phyloP scores from a whole-genome alignment of 331 rosid species.

The Malus hybrid region DNA sequence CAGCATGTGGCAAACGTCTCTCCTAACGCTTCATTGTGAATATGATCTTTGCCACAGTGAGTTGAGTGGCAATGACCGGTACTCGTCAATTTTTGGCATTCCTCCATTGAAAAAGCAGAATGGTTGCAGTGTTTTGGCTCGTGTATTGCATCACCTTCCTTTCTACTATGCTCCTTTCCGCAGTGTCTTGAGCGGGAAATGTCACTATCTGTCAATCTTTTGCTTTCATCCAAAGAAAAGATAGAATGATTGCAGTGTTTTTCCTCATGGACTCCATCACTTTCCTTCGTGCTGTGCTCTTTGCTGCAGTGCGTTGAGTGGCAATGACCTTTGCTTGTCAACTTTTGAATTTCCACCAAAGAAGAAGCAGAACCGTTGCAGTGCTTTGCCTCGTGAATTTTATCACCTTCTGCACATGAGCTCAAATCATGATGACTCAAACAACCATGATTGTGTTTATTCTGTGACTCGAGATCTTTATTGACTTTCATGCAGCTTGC shows the following conservation, averaged over 20 bases:
- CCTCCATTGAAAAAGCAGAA: slow-evolving; percentile 8
- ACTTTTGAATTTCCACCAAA: slow-evolving; percentile 4
- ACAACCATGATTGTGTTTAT: slow-evolving; percentile 12
- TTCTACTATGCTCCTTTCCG: slow-evolving; percentile 13
- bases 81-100: not conserved
- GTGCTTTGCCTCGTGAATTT: slow-evolving; percentile 12
- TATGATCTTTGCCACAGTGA: slow-evolving; percentile 20
- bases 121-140: slow-evolving; percentile 21
- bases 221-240: slow-evolving; percentile 11
- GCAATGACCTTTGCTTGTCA: slow-evolving; percentile 10
- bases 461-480: slow-evolving; percentile 28
- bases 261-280: slow-evolving; percentile 2
- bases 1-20: slow-evolving; percentile 6
- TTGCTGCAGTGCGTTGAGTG: slow-evolving; percentile 24
- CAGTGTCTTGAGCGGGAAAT: slow-evolving; percentile 29
- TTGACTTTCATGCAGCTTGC: slow-evolving; percentile 15
- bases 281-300: slow-evolving; percentile 3
- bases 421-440: slow-evolving; percentile 5
- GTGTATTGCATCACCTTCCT: not conserved
- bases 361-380: slow-evolving; percentile 13
- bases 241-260: slow-evolving; percentile 19
- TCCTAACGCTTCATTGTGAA: not conserved
- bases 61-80: slow-evolving; percentile 26
- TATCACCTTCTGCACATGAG: slow-evolving; percentile 3
- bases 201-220: not conserved